Conservation (phyloP, 805 yeast species). For the Naumovozyma castellii region DNA sequence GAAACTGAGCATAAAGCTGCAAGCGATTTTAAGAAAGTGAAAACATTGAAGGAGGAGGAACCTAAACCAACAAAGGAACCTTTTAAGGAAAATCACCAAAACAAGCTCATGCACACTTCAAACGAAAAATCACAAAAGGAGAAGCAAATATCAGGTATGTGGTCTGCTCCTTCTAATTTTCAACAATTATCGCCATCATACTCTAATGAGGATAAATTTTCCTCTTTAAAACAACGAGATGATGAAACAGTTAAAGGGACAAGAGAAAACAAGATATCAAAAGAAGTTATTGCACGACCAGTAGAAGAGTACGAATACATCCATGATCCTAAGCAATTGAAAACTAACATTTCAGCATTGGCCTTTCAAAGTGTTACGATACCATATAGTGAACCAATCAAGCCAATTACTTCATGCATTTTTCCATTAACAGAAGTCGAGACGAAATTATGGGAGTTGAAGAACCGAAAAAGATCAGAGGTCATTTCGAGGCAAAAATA, state of each 20-base stretch:
- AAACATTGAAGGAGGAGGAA: neutral
- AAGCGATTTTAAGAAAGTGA: conserved; percentile 8
- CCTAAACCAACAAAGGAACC: too few species aligned
- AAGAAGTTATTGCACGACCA: neutral
- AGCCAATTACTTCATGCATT: conserved; percentile 27
- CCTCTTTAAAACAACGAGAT: too few species aligned
- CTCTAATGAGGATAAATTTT: neutral
- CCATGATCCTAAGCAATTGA: conserved; percentile 14
- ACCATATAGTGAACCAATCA: conserved; percentile 14
- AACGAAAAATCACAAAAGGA: neutral
- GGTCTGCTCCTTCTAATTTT: too few species aligned
- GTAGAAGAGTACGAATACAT: conserved; percentile 15
- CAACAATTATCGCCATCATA: neutral
- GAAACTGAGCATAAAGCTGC: conserved; percentile 13
- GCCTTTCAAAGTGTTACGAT: neutral
- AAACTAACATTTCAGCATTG: conserved; percentile 11
- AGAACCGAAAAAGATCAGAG: conserved; percentile 36
- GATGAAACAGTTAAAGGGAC: too few species aligned
- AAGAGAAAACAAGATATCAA: too few species aligned
- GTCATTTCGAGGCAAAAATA: conserved; percentile 33
- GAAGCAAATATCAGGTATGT: neutral
- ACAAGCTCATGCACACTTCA: neutral
- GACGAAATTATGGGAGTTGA: conserved; percentile 35
- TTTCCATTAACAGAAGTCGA: conserved; percentile 42
- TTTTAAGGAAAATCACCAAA: neutral